A percentile compares a stretch with the other conserved stretches of the same genome.
Evolutionary conservation across 208 protist genomes (phyloP).

Genomic region (Sergeia podlipaevii): DNA sequence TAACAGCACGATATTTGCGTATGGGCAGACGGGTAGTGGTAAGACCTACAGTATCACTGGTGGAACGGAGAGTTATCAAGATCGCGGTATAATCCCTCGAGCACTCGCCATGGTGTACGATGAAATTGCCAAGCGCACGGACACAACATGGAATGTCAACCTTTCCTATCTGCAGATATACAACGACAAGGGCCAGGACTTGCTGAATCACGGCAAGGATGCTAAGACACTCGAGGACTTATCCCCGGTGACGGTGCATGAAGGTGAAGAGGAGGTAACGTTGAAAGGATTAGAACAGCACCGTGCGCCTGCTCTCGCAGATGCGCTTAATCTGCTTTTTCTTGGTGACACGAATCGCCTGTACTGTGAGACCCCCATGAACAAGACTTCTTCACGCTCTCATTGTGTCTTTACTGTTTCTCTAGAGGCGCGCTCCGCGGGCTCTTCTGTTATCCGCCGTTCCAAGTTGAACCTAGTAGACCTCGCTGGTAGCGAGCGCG

Average conservation of each 20-base stretch:
- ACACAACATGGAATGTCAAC: conserved; percentile 32
- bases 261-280: conserved; percentile 51
- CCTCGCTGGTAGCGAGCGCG: conserved; percentile 91
- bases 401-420: conserved; percentile 91
- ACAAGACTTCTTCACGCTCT: conserved; percentile 90
- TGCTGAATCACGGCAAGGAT: conserved; percentile 88
- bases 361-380: conserved; percentile 91
- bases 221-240: conserved; percentile 75
- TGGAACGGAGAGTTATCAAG: conserved; percentile 82
- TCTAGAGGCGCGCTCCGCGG: conserved; percentile 49
- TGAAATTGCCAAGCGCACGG: conserved; percentile 30
- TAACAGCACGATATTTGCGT: conserved; percentile 91
- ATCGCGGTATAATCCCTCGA: conserved; percentile 88
- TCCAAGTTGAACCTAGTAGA: conserved; percentile 90
- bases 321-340: conserved; percentile 82
- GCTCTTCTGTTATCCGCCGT: conserved; percentile 44
- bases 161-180: conserved; percentile 91
- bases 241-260: conserved; percentile 59
- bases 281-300: conserved; percentile 69
- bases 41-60: conserved; percentile 91
- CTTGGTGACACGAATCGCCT: conserved; percentile 85
- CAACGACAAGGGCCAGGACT: conserved; percentile 89
- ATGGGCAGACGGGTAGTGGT: conserved; percentile 89
- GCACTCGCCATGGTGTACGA: conserved; percentile 81
- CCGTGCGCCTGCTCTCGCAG: conserved; percentile 53